Percentiles rank a stretch among this genome's conserved stretches.
These are phyloP conservation scores for Hyaloscypha bicolor DNA, from an alignment of 495 filamentous ascomycete species.

Conservation along the genomic window DNA sequence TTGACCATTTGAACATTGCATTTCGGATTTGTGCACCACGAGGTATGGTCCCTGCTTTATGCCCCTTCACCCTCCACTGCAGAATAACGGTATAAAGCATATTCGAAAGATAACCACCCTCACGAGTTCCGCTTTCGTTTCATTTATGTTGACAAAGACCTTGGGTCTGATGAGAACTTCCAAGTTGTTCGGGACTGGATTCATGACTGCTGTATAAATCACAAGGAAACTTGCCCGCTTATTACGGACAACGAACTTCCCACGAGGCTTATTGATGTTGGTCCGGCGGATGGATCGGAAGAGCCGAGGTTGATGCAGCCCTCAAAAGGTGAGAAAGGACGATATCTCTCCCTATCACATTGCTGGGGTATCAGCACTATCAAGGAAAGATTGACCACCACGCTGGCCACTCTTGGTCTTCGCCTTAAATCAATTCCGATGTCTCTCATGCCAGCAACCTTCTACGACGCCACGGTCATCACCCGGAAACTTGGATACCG, in stretches of 20 bases:
- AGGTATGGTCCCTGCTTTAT: neutral
- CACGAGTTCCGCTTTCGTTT: neutral
- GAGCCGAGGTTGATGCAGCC: conserved; percentile 1
- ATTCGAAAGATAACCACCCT: neutral
- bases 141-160: neutral
- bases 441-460: conserved; percentile 1
- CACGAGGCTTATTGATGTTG: conserved; percentile 9
- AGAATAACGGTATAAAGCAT: conserved; percentile 1
- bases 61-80: neutral
- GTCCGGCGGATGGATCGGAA: neutral
- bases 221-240: conserved; percentile 1
- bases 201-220: neutral
- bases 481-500: too few relatives aligned
- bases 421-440: conserved; percentile 4
- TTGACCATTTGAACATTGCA: neutral
- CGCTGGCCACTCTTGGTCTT: neutral
- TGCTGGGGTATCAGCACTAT: conserved; percentile 29
- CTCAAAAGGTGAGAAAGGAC: conserved; percentile 5
- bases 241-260: neutral
- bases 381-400: conserved; percentile 8
- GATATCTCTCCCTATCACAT: conserved; percentile 35
- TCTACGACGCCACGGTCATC: conserved; percentile 27
- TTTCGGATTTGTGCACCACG: conserved; percentile 1
- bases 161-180: conserved; percentile 4
- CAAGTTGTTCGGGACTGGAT: conserved; percentile 2